phyloP scores from a whole-genome alignment of 441 rosid genomes.

The Hura crepitans region DNA sequence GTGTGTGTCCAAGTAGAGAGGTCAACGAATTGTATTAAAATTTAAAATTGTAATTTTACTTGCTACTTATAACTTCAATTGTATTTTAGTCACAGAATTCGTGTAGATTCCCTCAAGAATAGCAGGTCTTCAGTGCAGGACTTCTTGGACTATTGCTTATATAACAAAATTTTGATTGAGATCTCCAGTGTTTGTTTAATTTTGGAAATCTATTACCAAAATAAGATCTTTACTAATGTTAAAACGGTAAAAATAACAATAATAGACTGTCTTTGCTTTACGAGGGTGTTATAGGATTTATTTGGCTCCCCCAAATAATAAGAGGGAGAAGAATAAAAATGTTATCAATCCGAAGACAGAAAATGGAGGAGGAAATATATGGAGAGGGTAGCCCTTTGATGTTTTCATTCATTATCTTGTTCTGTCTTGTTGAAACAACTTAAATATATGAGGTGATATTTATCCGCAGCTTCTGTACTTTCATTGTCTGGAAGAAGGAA shows the following conservation, averaged over 20 bases:
- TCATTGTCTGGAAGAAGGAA: no score
- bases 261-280: not conserved
- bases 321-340: not conserved
- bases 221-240: conserved; percentile 6
- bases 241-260: not conserved
- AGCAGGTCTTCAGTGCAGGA: not conserved
- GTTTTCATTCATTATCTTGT: not conserved
- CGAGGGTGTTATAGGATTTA: not conserved
- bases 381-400: not conserved
- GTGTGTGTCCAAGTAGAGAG: not conserved
- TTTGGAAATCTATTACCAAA: not conserved
- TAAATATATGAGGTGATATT: conserved; percentile 1
- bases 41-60: not conserved
- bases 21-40: not conserved
- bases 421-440: not conserved
- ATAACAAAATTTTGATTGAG: not conserved
- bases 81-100: not conserved
- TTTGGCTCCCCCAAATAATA: not conserved
- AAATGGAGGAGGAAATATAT: not conserved
- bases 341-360: not conserved
- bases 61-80: not conserved
- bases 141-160: not conserved
- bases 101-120: not conserved
- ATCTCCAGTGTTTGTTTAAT: not conserved
- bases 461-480: no score